Evolutionary conservation across 1,284 basidiomycete species (phyloP).

Genomic region (Rugosomyces carneus): DNA sequence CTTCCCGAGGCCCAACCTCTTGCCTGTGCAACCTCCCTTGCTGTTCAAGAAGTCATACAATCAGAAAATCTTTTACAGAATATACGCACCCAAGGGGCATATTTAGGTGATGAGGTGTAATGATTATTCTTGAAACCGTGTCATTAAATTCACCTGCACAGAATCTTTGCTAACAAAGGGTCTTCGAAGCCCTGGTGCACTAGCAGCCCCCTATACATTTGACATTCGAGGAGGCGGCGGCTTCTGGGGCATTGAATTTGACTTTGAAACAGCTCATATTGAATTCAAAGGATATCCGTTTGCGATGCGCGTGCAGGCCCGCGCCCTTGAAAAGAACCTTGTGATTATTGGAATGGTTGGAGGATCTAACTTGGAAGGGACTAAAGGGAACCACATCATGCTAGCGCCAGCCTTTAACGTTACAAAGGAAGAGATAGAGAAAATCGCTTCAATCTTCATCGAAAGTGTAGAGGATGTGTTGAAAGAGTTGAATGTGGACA

Average conservation of each 20-base stretch:
- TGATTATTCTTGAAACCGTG: not conserved
- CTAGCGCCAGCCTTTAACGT: conserved; percentile 74
- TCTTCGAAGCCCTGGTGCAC: conserved; percentile 46
- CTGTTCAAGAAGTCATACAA: conserved; percentile 70
- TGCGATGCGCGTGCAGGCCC: conserved; percentile 59
- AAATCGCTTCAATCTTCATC: conserved; percentile 58
- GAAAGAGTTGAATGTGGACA: conserved; percentile 22
- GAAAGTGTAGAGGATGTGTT: conserved; percentile 59
- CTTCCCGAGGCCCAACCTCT: conserved; percentile 57
- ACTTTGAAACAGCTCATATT: conserved; percentile 44
- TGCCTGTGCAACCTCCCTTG: conserved; percentile 71
- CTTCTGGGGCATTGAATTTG: conserved; percentile 82
- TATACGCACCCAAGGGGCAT: conserved; percentile 54
- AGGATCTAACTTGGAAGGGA: conserved; percentile 62
- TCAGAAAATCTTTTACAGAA: conserved; percentile 66
- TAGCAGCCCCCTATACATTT: conserved; percentile 60
- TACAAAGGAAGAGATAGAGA: conserved; percentile 57
- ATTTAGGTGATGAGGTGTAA: conserved; percentile 35
- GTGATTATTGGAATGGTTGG: conserved; percentile 69
- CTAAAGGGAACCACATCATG: conserved; percentile 63
- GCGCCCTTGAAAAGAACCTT: conserved; percentile 56
- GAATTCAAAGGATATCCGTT: conserved; percentile 50
- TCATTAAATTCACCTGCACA: conserved; percentile 14
- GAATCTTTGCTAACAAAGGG: conserved; percentile 47
- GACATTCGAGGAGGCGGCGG: conserved; percentile 75